Base-by-base conservation (phyloP, 2,329 filamentous ascomycete genomes). In the Cladosporium halotolerans region DNA sequence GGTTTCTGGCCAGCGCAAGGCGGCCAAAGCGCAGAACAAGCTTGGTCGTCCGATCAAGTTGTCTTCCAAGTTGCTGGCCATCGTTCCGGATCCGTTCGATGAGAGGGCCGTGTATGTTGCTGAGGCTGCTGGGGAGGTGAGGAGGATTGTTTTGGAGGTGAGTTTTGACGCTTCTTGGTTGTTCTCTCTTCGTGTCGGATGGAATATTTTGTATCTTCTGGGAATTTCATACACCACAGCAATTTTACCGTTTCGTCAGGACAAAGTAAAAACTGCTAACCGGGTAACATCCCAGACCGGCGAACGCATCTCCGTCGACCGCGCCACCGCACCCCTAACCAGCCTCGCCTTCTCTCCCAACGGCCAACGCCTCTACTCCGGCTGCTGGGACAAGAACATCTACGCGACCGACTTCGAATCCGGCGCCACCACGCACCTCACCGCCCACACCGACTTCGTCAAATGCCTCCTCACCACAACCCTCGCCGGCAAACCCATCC, bases 381-480 rank as follows among this genome's bases (percentile, higher is more conserved):
- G 91, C 33, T 93, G 85, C 55, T 99, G 93, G 93, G 92, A 99
- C 72, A 96, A 95, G 73, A 79, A 82, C 16, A 80, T 97, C 54
- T 96, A 90, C 84, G 87, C 86, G 32, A 96, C 89, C 87, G 79
- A 88, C 62, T 73, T 85, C 32, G 34, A 56, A 4, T n/a, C 47
- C 3, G 46, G 49, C 9, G 33, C 54, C 8, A 23, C 51, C 3
- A 31, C 44, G 11, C 58, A 32, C 8, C 39, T 66, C 9, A 28
- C 52, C 3, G 90, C 89, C 4, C 92, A 97, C 69, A 77, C 80
- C 1, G 93, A 99, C 72, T 99, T 99, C 66, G 87, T 99, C 63
- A 96, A 96, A 72, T 78, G 86, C 3, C 73, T 97, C 3, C 72
- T 86, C 11, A 83, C 79, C 60, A 76, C 80, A 10, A 79, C 72